These are phyloP conservation scores for Casuarina cunninghamiana DNA, from an alignment of 306 rosid species.

Conservation along the genomic window DNA sequence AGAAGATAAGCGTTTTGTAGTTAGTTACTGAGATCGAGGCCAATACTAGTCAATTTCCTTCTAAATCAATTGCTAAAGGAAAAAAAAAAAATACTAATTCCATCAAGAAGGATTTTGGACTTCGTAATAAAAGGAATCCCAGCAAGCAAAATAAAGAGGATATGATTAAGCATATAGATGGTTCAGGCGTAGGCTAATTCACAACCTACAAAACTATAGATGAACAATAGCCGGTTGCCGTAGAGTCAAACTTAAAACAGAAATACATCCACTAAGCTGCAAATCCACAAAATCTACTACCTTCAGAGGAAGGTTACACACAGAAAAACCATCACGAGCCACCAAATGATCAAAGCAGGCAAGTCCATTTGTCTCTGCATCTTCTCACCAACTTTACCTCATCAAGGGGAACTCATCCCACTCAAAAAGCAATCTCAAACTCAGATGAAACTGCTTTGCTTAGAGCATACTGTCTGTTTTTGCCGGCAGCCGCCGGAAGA, in stretches of 20 bases:
- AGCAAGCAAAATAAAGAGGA: conserved; percentile 21
- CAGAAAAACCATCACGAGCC: conserved; percentile 34
- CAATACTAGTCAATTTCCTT: neutral
- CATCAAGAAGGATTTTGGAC: neutral
- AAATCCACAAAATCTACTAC: conserved; percentile 42
- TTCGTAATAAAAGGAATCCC: conserved; percentile 12
- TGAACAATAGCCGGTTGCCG: conserved; percentile 32
- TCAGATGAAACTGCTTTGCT: conserved; percentile 26
- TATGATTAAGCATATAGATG: conserved; percentile 31
- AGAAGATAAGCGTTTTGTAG: neutral
- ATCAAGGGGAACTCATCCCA: neutral
- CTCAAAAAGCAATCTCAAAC: conserved; percentile 11
- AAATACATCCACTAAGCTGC: conserved; percentile 40
- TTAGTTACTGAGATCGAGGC: neutral
- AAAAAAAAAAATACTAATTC: conserved; percentile 3
- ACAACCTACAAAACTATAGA: conserved; percentile 65
- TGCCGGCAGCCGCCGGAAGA: conserved; percentile 97
- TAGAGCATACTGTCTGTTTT: conserved; percentile 97
- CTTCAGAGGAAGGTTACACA: conserved; percentile 40
- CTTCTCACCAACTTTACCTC: conserved; percentile 27
- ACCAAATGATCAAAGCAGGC: conserved; percentile 35
- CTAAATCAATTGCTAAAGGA: neutral
- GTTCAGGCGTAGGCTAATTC: conserved; percentile 43
- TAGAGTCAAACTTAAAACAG: conserved; percentile 29
- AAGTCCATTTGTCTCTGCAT: conserved; percentile 33